Base-by-base conservation (phyloP, 2,329 filamentous ascomycete genomes). In the Neopestalotiopsis sp. region DNA sequence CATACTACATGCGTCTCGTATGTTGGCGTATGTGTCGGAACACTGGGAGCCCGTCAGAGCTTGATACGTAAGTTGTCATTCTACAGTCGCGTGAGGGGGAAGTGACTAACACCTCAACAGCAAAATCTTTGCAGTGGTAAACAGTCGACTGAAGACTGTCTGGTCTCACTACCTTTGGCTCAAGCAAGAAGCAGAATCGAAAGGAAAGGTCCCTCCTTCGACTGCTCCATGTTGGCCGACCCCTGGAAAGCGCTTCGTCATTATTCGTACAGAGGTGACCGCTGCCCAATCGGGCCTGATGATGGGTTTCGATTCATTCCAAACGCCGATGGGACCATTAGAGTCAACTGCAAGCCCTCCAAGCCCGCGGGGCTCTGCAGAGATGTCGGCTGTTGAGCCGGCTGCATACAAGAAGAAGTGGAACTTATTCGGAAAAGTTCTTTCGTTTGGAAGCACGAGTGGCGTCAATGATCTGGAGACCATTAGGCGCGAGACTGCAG, bases 11-110 rank as follows among this genome's bases (percentile, higher is more conserved):
- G 88, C 93, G 95, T 61, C 83, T 98, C 64, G 81, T 97, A 28
- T 97, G 94, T 80, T 98, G 95, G 95, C 89, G 94, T 70, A 84
- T 98, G 62, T 95, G 92, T 72, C 88, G 95, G 71, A 92, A 92
- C 75, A 88, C 90, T 66, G 93, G 91, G 17, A 88, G 87, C 61
- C 84, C 89, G 28, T 88, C 89, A 59, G 86, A 90, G 34, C 79
- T 89, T 56, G 92, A 96, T 77, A 80, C 86, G 91, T 94, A 84
- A 85, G 92, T 86, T 63, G 10, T n/a, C 7, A n/a, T 53, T 30
- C 45, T 24, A 24, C 34, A 32, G 17, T 59, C 24, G 12, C 17
- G 57, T 6, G 12, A 57, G 9, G 38, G 17, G 58, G 32, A 13
- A 65, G 56, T 69, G 70, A 76, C 79, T 71, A 81, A 74, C 32